These are phyloP conservation scores for Penicillium canariense DNA, from an alignment of 495 filamentous ascomycete species.

Conservation along the genomic window DNA sequence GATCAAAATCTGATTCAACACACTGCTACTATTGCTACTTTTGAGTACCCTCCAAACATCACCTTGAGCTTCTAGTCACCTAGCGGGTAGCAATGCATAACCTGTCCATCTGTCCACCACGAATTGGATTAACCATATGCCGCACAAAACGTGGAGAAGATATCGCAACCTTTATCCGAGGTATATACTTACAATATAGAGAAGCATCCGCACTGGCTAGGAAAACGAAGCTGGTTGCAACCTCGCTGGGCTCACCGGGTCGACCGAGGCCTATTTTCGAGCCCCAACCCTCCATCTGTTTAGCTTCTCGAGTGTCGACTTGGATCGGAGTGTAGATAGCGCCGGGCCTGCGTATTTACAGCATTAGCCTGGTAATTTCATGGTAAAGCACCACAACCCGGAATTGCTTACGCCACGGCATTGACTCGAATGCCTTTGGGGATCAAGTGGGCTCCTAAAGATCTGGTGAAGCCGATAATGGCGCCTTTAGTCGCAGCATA, in stretches of 20 bases:
- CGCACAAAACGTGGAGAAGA: neutral
- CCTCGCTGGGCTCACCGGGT: slow-evolving; percentile 60
- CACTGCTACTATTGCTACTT: neutral
- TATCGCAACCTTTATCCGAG: neutral
- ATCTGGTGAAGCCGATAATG: slow-evolving; percentile 57
- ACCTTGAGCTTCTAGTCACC: slow-evolving; percentile 27
- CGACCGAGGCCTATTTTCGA: slow-evolving; percentile 42
- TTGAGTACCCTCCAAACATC: neutral
- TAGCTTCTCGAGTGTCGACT: slow-evolving; percentile 44
- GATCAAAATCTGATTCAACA: neutral
- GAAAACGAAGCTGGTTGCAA: slow-evolving; percentile 62
- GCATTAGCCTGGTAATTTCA: neutral
- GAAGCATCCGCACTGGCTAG: slow-evolving; percentile 54
- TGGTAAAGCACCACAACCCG: neutral
- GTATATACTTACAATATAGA: slow-evolving; percentile 44
- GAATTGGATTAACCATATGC: neutral
- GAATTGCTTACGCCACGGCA: slow-evolving; percentile 46
- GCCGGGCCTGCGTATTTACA: slow-evolving; percentile 37
- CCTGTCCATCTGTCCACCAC: slow-evolving; percentile 44
- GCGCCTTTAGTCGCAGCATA: slow-evolving; percentile 63
- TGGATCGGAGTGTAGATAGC: slow-evolving; percentile 61
- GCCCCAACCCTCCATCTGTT: slow-evolving; percentile 52
- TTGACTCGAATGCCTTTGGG: slow-evolving; percentile 64
- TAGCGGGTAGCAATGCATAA: slow-evolving; percentile 50
- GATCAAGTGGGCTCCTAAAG: slow-evolving; percentile 52